Base-by-base conservation (phyloP, 192 early-diverging fungal species). In the Entomortierella beljakovae region DNA sequence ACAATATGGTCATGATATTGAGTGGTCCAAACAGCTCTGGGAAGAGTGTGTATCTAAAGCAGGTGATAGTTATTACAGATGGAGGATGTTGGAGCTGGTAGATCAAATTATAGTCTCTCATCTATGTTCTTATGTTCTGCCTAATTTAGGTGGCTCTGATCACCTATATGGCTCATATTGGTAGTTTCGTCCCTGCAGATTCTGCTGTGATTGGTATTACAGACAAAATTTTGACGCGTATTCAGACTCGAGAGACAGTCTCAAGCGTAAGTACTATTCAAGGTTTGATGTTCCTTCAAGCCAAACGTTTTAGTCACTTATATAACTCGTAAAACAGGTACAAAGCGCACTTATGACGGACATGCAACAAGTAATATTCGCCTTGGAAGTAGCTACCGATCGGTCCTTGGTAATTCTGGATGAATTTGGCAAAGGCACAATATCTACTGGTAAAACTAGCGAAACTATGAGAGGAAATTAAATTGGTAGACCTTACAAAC, bases 11-110 rank as follows among this genome's bases (percentile, higher is more conserved):
- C 3, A 83, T 94, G 53, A 66, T 97, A 3, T 60, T 98, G 11
- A 91, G 90, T 15, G 97, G 94, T 0, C 90, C 97, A 0, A 98
- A 98, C 63, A 90, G 81, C 18, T 95, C 92, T 7, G 97, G 97
- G 2, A 93, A 92, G 68, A 92, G 90, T 68, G 88, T 92, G 6
- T 86, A 92, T 62, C 56, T 92, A 28, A 92, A 92, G 53, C 94
- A 95, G 62, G 86, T 84, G 43, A 0, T 51, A 15, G 2, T 22
- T 23, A 25, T 35, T n/a, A 22, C 50, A 23, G 34, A 42, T 3
- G 5, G n/a, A 40, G 16, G 16, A 38, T 43, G n/a, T n/a, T n/a
- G n/a, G n/a, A n/a, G n/a, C n/a, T n/a, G n/a, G n/a, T n/a, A n/a
- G n/a, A n/a, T n/a, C n/a, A n/a, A n/a, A n/a, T n/a, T n/a, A n/a